Percentiles rank a stretch among this genome's conserved stretches.
These are phyloP conservation scores for Globisporangium radiosum DNA, from an alignment of 352 stramenopile genomes.

Conservation along the genomic window DNA sequence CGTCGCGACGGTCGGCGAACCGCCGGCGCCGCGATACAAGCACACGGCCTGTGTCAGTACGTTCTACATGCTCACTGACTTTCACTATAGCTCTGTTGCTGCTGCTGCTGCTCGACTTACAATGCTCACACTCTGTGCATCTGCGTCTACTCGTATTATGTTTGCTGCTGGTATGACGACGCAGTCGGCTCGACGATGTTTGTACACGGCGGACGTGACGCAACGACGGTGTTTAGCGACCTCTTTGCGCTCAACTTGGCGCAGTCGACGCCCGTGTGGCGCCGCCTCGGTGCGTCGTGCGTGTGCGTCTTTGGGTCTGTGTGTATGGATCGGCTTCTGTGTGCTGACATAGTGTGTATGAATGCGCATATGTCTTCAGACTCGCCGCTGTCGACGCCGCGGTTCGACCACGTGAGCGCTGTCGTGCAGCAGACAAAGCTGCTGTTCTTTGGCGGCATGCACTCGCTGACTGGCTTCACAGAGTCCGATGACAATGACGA, in stretches of 20 bases:
- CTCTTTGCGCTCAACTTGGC: constrained; percentile 58
- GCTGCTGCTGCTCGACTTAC: too few species aligned
- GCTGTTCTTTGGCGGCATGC: constrained; percentile 54
- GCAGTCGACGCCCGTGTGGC: constrained; percentile 30
- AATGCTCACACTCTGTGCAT: background rate
- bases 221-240: constrained; percentile 60
- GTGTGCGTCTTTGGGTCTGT: background rate
- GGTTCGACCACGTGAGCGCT: constrained; percentile 59
- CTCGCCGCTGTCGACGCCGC: constrained; percentile 11
- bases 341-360: background rate
- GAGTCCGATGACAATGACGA: constrained; percentile 14
- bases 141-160: background rate
- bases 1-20: constrained; percentile 20
- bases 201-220: constrained; percentile 62
- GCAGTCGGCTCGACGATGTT: constrained; percentile 67
- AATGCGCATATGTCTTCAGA: constrained; percentile 5
- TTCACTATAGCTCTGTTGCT: background rate
- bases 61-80: background rate
- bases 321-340: background rate
- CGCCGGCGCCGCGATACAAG: constrained; percentile 63
- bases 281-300: constrained; percentile 32
- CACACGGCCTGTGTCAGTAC: constrained; percentile 58
- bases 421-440: constrained; percentile 45
- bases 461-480: constrained; percentile 36
- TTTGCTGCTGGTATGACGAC: background rate